Evolutionary conservation across 306 rosid species (phyloP).

Genomic region (Luffa acutangula): DNA sequence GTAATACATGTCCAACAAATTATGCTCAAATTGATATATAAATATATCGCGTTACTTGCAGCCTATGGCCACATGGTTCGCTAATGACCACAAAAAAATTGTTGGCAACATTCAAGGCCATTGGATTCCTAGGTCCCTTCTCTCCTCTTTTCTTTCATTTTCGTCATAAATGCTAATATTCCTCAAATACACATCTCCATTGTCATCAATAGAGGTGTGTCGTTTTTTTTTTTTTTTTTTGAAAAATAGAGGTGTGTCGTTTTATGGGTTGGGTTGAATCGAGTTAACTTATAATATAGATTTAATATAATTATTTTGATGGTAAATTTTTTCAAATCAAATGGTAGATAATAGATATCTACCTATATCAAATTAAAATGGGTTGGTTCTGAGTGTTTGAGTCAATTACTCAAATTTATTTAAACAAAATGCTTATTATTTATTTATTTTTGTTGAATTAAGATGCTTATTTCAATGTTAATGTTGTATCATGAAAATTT

Average conservation of each 20-base stretch:
- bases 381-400: too few species aligned
- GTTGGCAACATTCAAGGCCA: neutral
- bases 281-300: neutral
- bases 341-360: too few species aligned
- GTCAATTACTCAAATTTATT: too few species aligned
- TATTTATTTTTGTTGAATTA: too few species aligned
- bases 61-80: neutral
- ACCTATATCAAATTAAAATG: neutral
- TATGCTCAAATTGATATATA: neutral
- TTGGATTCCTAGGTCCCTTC: neutral
- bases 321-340: neutral
- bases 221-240: too few species aligned
- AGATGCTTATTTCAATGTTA: too few species aligned
- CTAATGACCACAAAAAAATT: neutral
- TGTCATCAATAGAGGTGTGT: neutral
- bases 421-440: too few species aligned
- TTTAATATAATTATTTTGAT: neutral
- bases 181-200: neutral
- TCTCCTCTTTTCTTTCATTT: neutral
- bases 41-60: neutral
- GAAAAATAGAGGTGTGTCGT: neutral
- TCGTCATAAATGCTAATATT: neutral
- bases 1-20: too few species aligned
- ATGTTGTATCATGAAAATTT: too few species aligned
- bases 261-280: neutral